Evolutionary conservation across 1,284 basidiomycete species (phyloP), one percentile per base, ranked within the genome.

Genomic region (Sparassis latifolia): DNA sequence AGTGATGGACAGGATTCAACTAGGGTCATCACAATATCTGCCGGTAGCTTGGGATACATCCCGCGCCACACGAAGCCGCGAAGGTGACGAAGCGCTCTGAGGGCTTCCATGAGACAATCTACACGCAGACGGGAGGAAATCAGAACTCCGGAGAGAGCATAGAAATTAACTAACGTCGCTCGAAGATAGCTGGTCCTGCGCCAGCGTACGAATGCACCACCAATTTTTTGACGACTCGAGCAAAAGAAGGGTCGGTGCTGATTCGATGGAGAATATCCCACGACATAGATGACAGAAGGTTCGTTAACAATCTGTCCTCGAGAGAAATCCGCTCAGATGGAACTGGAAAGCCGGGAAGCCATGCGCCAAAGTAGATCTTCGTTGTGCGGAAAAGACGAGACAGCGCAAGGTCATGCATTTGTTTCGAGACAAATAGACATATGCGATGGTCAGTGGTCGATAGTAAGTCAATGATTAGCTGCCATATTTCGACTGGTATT

Each of bases 181-280:
- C 53, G 37, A 54, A 55, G 1, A 33, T 29, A 4, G 31, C 33
- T 2, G 40, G 37, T 2, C 37, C 39, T 1, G 20, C 20, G 20
- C 33, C 28, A 1, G 45, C 31, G 41, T 51, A 56, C 2, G 55
- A 46, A 9, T 47, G 51, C 1, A 58, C 44, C 2, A 45, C 42
- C 10, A 58, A n/a, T 27, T 33, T 48, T 35, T 52, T 55, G 31
- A 58, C 43, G 4, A 48, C 7, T 9, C 33, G 35, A 27, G 55
- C 57, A 31, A 58, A 58, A 2, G 38, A 10, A 3, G 55, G 45
- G 10, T 53, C 48, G 3, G 27, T 43, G 6, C 42, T 42, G 27
- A 58, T 51, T 12, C 50, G 49, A 3, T 44, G 53, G 29, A 58
- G 33, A 39, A 55, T 45, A 20, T 55, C 50, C 33, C 52, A 53